Percentiles rank a stretch among this genome's conserved stretches.
Evolutionary conservation across 441 rosid genomes (phyloP).

Genomic region (Gossypium trilobum): DNA sequence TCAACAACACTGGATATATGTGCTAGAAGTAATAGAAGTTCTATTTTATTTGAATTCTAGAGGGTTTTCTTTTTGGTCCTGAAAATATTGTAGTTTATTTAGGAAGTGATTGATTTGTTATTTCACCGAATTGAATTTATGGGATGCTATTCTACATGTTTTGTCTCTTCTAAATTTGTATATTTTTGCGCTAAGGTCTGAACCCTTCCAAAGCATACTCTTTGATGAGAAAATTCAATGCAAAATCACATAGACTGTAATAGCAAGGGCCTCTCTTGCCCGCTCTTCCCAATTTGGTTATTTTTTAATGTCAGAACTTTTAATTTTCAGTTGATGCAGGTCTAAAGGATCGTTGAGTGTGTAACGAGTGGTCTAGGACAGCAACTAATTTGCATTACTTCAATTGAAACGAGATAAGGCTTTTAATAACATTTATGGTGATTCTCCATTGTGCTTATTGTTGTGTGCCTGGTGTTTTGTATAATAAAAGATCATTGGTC

Average conservation of each 20-base stretch:
- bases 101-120: background rate
- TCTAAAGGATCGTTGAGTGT: constrained; percentile 17
- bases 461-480: constrained; percentile 21
- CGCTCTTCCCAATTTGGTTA: background rate
- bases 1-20: background rate
- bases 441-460: constrained; percentile 10
- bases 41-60: background rate
- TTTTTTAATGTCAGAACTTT: background rate
- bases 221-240: background rate
- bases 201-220: background rate
- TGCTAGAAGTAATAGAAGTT: background rate
- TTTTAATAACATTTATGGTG: constrained; percentile 13
- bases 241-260: background rate
- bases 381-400: constrained; percentile 12
- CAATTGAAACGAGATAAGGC: constrained; percentile 13
- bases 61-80: background rate
- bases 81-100: background rate
- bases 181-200: background rate
- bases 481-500: background rate
- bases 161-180: background rate
- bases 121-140: background rate
- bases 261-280: background rate
- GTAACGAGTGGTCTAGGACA: constrained; percentile 1
- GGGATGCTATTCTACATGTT: background rate
- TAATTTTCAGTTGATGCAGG: constrained; percentile 19